Evolutionary conservation across 2,329 filamentous ascomycete species (phyloP).

Genomic region (Chaetothyriales sp.): DNA sequence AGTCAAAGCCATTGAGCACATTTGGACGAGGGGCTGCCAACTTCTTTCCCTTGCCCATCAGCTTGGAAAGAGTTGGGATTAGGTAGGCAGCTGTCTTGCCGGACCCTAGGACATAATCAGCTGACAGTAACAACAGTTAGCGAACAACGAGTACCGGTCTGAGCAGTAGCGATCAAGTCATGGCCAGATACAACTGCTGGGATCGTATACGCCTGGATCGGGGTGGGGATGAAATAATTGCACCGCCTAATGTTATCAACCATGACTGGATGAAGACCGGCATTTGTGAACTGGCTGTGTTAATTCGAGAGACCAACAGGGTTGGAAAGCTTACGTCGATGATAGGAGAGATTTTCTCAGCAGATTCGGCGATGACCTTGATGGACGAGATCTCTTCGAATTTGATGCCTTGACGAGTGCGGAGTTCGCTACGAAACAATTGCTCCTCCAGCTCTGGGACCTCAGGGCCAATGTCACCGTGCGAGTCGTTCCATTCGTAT

Average conservation of each 20-base stretch:
- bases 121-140: background rate
- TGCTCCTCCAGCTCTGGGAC: constrained; percentile 57
- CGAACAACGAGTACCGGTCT: constrained; percentile 56
- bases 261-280: constrained; percentile 76
- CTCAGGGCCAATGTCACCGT: constrained; percentile 67
- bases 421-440: constrained; percentile 52
- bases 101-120: constrained; percentile 49
- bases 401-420: constrained; percentile 44
- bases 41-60: constrained; percentile 94
- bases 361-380: constrained; percentile 38
- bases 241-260: constrained; percentile 61
- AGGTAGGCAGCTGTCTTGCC: constrained; percentile 93
- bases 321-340: constrained; percentile 30
- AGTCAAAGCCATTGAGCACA: constrained; percentile 39
- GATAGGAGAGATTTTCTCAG: constrained; percentile 35
- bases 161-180: constrained; percentile 79
- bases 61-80: constrained; percentile 71
- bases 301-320: background rate
- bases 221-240: constrained; percentile 60
- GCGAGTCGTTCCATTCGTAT: constrained; percentile 78
- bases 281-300: constrained; percentile 48
- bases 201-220: constrained; percentile 75
- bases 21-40: constrained; percentile 66
- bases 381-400: constrained; percentile 45
- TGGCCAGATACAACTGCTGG: constrained; percentile 63